Evolutionary conservation across 768 basidiomycete genomes (phyloP), one percentile per base, ranked within the genome.

Genomic region (Flagelloscypha sp.): DNA sequence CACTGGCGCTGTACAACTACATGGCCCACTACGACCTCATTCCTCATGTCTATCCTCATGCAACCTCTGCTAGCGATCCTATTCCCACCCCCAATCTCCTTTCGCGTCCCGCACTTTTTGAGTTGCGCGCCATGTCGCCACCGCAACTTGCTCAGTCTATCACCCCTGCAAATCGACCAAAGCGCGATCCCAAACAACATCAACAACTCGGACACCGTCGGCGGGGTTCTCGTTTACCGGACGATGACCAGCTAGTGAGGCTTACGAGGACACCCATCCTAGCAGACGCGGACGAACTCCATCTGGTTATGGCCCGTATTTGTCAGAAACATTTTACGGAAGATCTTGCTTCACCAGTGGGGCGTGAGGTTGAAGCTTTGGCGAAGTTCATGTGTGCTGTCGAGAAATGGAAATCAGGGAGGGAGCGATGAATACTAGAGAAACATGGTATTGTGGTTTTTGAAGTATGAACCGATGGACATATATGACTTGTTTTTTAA

Each of bases 291-390:
- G 67, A 65, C 22, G 84, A 86, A 24, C 62, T 85, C 11, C 79
- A 85, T 40, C 62, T 54, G 0, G 67, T 81, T 28, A 57, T 89
- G 22, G 85, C 85, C 2, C 58, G 62, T 6, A 67, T 89, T 25
- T 84, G 76, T 2, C 79, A 85, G 48, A 66, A 66, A 36, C 86
- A 89, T 56, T 88, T 85, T 53, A 65, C 72, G 38, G 75, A 80
- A 24, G 62, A 74, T 38, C 48, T 58, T 9, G 57, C 68, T 12
- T 63, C 67, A 17, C 65, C 55, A 41, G 65, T 66, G 9, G 65
- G 78, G 34, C 79, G 79, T 54, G 86, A 89, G 56, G 76, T 84
- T 30, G 86, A 88, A 41, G 82, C 78, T n/a, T 61, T 88, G 25
- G 81, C 83, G 13, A 72, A 77, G 20, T 87, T 88, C 46, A 81